Evolutionary conservation across 1,139 yeast genomes (phyloP).

Genomic region (Arxiozyma telluris): DNA sequence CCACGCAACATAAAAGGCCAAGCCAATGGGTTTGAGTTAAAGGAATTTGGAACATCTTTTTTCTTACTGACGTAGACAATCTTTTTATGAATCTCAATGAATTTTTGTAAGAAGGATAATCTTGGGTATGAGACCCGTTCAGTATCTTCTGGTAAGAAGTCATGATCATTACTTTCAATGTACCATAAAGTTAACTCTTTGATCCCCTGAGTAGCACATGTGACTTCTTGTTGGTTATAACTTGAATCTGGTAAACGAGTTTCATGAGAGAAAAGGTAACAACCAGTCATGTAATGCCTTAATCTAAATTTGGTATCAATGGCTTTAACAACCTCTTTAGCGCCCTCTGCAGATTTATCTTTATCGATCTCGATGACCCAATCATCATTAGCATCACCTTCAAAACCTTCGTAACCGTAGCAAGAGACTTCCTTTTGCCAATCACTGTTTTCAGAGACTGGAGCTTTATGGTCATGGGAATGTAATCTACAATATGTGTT

Average conservation of each 20-base stretch:
- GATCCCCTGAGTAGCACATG: slow-evolving; percentile 78
- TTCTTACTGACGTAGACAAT: slow-evolving; percentile 92
- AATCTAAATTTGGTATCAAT: slow-evolving; percentile 78
- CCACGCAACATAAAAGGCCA: slow-evolving; percentile 92
- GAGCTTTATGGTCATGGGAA: slow-evolving; percentile 93
- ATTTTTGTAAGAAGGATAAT: slow-evolving; percentile 58
- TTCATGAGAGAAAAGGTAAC: slow-evolving; percentile 79
- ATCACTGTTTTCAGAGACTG: slow-evolving; percentile 76
- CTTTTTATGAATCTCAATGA: slow-evolving; percentile 66
- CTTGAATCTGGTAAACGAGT: slow-evolving; percentile 92
- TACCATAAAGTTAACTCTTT: slow-evolving; percentile 76
- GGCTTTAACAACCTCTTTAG: slow-evolving; percentile 62
- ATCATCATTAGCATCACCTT: slow-evolving; percentile 94
- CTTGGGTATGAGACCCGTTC: slow-evolving; percentile 54
- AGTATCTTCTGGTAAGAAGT: slow-evolving; percentile 37
- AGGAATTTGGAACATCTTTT: slow-evolving; percentile 72
- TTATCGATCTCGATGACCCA: slow-evolving; percentile 82
- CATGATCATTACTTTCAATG: slow-evolving; percentile 66
- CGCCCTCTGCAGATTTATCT: slow-evolving; percentile 47
- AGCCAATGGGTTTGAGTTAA: slow-evolving; percentile 80
- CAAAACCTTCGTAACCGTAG: slow-evolving; percentile 86
- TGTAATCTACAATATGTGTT: slow-evolving; percentile 75
- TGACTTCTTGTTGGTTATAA: slow-evolving; percentile 91
- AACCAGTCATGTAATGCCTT: slow-evolving; percentile 84
- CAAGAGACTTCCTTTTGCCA: slow-evolving; percentile 95